Percentiles rank a stretch among this genome's conserved stretches.
Evolutionary conservation across 768 basidiomycete genomes (phyloP).

Genomic region (Lactarius pseudohatsudake): DNA sequence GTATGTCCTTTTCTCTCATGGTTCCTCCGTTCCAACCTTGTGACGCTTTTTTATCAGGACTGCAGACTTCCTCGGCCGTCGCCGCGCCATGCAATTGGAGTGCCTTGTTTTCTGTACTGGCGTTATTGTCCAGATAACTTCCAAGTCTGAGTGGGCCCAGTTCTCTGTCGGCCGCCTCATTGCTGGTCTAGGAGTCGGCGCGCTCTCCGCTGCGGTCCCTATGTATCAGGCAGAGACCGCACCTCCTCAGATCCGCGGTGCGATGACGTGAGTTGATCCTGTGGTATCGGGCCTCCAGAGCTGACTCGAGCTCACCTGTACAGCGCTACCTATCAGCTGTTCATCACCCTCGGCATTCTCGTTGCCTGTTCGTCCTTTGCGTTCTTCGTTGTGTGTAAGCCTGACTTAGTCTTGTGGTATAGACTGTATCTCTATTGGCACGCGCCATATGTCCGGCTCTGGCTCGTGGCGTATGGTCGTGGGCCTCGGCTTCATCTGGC

Average conservation of each 20-base stretch:
- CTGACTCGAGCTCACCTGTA: conserved; percentile 2
- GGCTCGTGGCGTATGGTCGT: conserved; percentile 64
- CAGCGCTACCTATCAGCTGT: conserved; percentile 55
- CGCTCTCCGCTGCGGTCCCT: conserved; percentile 64
- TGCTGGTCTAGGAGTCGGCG: conserved; percentile 67
- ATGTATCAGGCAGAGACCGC: conserved; percentile 62
- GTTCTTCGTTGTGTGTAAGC: background rate
- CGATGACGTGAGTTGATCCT: conserved; percentile 43
- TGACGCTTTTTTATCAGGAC: conserved; percentile 37
- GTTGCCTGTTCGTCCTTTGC: conserved; percentile 50
- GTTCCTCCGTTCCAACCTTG: conserved; percentile 9
- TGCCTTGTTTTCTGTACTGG: conserved; percentile 59
- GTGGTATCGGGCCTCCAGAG: conserved; percentile 31
- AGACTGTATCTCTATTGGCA: conserved; percentile 72
- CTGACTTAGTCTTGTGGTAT: background rate
- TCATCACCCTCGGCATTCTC: conserved; percentile 71
- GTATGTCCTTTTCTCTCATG: conserved; percentile 39
- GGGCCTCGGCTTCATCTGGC: conserved; percentile 62
- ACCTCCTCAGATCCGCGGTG: conserved; percentile 68
- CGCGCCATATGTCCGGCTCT: conserved; percentile 47
- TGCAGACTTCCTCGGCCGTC: conserved; percentile 64
- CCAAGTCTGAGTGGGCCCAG: conserved; percentile 60
- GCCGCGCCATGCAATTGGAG: conserved; percentile 64
- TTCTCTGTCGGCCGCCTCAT: conserved; percentile 65
- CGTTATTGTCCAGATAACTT: conserved; percentile 56